Percentiles rank a stretch among this genome's conserved stretches.
Conservation (phyloP, 306 rosid genomes). For the Mimosa bimucronata region DNA sequence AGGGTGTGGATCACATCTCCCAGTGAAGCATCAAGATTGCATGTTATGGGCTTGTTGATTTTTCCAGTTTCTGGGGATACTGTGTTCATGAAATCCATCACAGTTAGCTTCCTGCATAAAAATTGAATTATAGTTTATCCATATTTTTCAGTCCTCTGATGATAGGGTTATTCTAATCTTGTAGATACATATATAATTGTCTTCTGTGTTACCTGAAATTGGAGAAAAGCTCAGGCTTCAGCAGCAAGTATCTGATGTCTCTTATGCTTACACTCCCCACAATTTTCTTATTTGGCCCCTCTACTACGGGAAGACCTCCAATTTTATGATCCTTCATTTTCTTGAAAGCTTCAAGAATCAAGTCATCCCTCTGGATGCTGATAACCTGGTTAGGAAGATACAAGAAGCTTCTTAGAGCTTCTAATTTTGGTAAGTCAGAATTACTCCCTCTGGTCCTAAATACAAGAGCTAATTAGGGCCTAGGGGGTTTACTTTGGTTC, state of each 20-base stretch:
- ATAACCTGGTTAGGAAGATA: conserved; percentile 58
- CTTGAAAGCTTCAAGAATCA: conserved; percentile 93
- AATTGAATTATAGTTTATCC: background rate
- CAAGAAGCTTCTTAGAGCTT: conserved; percentile 17
- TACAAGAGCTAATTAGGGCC: too few relatives aligned
- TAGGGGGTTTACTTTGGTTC: too few relatives aligned
- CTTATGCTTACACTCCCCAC: conserved; percentile 79
- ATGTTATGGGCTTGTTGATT: conserved; percentile 58
- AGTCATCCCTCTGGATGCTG: conserved; percentile 61
- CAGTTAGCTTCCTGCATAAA: conserved; percentile 69
- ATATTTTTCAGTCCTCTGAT: background rate
- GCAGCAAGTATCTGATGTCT: conserved; percentile 74
- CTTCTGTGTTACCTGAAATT: conserved; percentile 62
- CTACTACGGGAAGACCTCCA: conserved; percentile 77
- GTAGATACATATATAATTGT: conserved; percentile 5
- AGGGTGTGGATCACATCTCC: conserved; percentile 67
- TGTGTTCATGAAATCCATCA: conserved; percentile 66
- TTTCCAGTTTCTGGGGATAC: conserved; percentile 49
- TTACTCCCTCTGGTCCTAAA: background rate
- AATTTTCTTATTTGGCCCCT: conserved; percentile 67
- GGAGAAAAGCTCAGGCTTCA: conserved; percentile 79
- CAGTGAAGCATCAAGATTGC: conserved; percentile 68
- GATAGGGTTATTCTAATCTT: background rate
- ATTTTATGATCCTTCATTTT: conserved; percentile 75
- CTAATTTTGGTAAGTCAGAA: conserved; percentile 17